A percentile compares a stretch with the other conserved stretches of the same genome.
Evolutionary conservation across 2,329 filamentous ascomycete genomes (phyloP).

Genomic region (Aspergillus pseudoterreus): DNA sequence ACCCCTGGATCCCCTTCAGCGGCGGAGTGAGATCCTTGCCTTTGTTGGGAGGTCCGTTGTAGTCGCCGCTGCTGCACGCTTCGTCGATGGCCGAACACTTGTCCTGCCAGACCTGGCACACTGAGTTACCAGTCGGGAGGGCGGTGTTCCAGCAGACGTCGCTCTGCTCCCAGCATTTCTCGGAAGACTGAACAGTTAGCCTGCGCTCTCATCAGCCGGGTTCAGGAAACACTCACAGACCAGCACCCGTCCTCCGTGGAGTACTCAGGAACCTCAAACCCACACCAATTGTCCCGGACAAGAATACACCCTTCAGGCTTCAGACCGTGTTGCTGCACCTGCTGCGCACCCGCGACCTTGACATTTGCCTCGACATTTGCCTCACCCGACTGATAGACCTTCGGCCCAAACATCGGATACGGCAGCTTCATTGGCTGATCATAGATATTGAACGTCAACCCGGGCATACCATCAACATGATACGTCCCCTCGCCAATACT

Average conservation of each 20-base stretch:
- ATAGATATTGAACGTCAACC: slow-evolving; percentile 65
- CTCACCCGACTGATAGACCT: slow-evolving; percentile 46
- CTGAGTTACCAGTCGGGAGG: slow-evolving; percentile 56
- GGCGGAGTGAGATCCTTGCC: slow-evolving; percentile 36
- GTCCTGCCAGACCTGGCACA: slow-evolving; percentile 60
- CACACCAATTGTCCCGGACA: slow-evolving; percentile 72
- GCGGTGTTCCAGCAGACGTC: slow-evolving; percentile 57
- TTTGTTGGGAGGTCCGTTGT: slow-evolving; percentile 42
- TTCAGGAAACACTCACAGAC: slow-evolving; percentile 33
- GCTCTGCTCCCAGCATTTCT: slow-evolving; percentile 58
- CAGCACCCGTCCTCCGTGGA: slow-evolving; percentile 57
- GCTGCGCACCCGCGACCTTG: background rate
- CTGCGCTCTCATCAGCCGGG: background rate
- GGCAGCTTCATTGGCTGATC: slow-evolving; percentile 47
- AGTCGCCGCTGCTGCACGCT: slow-evolving; percentile 40
- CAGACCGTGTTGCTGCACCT: slow-evolving; percentile 46
- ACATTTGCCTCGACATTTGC: slow-evolving; percentile 7
- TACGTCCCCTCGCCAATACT: slow-evolving; percentile 64
- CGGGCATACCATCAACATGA: slow-evolving; percentile 47
- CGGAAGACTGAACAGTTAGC: slow-evolving; percentile 34
- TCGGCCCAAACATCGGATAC: slow-evolving; percentile 59
- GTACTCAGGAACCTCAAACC: slow-evolving; percentile 57
- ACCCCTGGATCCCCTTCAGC: background rate
- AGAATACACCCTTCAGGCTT: slow-evolving; percentile 57
- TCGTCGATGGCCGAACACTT: slow-evolving; percentile 54